Evolutionary conservation across 225 moss, liverwort and hornwort species (phyloP).

Genomic region (Asterella californica): DNA sequence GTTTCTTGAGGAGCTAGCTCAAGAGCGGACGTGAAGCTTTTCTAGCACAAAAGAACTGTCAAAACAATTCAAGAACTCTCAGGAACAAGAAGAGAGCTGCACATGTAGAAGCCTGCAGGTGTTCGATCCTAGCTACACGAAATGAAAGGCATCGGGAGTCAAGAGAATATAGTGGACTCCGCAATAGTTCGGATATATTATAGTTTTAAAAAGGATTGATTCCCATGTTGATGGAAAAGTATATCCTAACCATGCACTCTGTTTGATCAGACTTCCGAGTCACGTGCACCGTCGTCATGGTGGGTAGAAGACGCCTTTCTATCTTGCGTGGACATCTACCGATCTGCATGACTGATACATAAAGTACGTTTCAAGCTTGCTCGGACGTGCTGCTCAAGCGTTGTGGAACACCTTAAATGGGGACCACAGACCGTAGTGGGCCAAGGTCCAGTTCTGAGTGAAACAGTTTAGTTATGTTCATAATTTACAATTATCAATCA

Average conservation of each 20-base stretch:
- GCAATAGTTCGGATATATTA: neutral
- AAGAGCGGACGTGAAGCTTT: neutral
- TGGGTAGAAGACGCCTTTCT: neutral
- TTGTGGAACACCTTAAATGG: too few relatives aligned
- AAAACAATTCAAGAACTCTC: neutral
- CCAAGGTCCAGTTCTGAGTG: too few relatives aligned
- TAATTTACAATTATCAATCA: too few relatives aligned
- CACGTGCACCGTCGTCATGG: slow-evolving; percentile 3
- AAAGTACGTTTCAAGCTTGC: neutral
- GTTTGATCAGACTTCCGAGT: neutral
- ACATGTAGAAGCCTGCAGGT: neutral
- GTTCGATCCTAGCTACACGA: neutral
- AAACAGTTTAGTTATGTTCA: too few relatives aligned
- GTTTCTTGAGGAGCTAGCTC: neutral
- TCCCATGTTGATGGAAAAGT: neutral
- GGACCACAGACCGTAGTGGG: too few relatives aligned
- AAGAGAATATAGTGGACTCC: neutral
- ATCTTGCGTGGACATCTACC: neutral
- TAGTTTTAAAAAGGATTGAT: too few relatives aligned
- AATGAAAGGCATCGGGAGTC: neutral
- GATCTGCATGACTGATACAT: neutral
- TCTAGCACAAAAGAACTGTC: neutral
- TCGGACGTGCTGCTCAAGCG: neutral
- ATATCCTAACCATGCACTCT: neutral
- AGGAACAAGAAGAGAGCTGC: neutral